Evolutionary conservation across 2,329 filamentous ascomycete genomes (phyloP), one percentile per base, ranked within the genome.

Genomic region (Xylaria sp.): DNA sequence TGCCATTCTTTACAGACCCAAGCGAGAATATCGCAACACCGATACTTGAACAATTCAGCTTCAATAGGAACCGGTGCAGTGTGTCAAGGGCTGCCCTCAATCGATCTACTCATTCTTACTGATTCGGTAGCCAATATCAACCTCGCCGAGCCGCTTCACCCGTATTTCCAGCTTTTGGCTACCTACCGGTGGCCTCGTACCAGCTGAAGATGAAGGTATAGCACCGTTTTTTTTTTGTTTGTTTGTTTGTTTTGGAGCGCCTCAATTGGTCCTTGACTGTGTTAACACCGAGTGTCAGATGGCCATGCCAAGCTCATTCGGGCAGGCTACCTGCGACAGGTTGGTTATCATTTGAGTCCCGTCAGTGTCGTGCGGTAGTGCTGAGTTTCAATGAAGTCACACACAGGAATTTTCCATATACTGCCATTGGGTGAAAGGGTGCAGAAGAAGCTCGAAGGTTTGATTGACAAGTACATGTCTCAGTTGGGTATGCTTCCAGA

Each of bases 381-480:
- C 63, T 70, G 52, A 75, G 48, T 63, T 54, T 56, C 25, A 44
- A 18, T 23, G 54, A 25, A 78, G 89, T 91, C 94, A 23, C 92
- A 97, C 78, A 89, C 94, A 8, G 96, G 96, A 34, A 89, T 98
- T 44, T 99, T 98, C 76, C 96, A 99, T 77, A 86, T 97, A 77
- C 86, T 99, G 1, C 96, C 96, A 0, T 82, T 99, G 0, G 96
- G 96, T 0, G 85, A 94, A 37, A 88, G 94, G 34, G 93, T 98
- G 0, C 94, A 97, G 76, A 88, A 94, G 61, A 99, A 98, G 80
- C 84, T 98, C 37, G 94, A 98, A 77, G 82, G 83, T 12, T 82
- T 98, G 12, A 91, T 99, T 74, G 94, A 98, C 78, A 93, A 92
- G 77, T 90, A 98, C 78, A 99, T 99, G 96, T 84, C 85, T 62